These are phyloP conservation scores for Saturnispora gosingensis DNA, from an alignment of 805 yeast species.

Conservation along the genomic window DNA sequence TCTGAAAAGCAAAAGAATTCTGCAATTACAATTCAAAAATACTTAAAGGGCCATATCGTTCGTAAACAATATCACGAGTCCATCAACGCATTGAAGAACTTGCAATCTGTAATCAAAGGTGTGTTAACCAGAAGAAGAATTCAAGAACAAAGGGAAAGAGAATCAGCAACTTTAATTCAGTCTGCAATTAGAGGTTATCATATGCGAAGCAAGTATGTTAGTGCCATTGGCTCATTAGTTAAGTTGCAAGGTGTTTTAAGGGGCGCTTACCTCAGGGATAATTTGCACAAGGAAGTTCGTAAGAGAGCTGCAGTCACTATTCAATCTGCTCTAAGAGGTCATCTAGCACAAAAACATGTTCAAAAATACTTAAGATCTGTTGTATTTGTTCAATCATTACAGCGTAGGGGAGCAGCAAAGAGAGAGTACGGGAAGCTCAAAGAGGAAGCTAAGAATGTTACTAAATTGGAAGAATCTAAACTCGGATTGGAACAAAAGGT, in stretches of 20 bases:
- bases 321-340: constrained; percentile 69
- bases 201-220: constrained; percentile 33
- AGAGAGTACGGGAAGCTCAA: constrained; percentile 54
- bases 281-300: constrained; percentile 40
- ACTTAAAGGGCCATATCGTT: constrained; percentile 54
- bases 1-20: constrained; percentile 67
- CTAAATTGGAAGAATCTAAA: constrained; percentile 83
- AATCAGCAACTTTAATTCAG: constrained; percentile 67
- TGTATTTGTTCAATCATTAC: constrained; percentile 63
- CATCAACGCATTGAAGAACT: constrained; percentile 40
- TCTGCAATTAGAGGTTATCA: constrained; percentile 48
- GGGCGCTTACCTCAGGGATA: constrained; percentile 46
- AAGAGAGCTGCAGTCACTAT: constrained; percentile 58
- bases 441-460: constrained; percentile 87
- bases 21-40: constrained; percentile 80
- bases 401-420: constrained; percentile 69
- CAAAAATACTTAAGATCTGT: constrained; percentile 42
- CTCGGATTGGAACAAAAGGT: constrained; percentile 94
- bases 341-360: constrained; percentile 47
- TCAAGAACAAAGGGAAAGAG: constrained; percentile 43
- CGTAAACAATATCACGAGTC: constrained; percentile 52
- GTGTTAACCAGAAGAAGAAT: constrained; percentile 45
- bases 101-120: constrained; percentile 64
- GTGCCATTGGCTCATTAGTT: constrained; percentile 31
- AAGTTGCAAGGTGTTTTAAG: constrained; percentile 39